Evolutionary conservation across 2,329 filamentous ascomycete species (phyloP).

Genomic region (Colletotrichum simmondsii): DNA sequence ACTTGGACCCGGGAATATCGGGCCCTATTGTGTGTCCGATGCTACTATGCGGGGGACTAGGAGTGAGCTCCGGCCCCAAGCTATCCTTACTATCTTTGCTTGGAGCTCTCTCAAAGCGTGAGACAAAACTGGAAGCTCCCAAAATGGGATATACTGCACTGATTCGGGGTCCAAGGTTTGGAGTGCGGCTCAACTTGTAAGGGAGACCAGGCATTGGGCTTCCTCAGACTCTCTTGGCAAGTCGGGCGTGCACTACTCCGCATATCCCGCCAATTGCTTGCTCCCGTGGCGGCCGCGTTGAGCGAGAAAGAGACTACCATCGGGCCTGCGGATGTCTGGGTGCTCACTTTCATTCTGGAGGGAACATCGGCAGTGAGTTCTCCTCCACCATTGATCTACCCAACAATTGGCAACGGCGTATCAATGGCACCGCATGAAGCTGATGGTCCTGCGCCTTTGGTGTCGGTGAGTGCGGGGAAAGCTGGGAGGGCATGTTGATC

Average conservation of each 20-base stretch:
- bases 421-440: conserved; percentile 16
- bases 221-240: not conserved
- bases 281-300: not conserved
- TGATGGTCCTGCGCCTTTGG: not conserved
- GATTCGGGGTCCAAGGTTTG: not conserved
- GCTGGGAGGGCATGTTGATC: conserved; percentile 31
- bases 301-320: not conserved
- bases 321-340: conserved; percentile 23
- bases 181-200: conserved; percentile 15
- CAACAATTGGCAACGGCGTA: not conserved
- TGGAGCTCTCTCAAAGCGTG: not conserved
- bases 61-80: conserved; percentile 1
- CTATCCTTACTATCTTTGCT: not conserved
- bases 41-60: not conserved
- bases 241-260: not conserved
- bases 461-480: conserved; percentile 27
- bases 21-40: not conserved
- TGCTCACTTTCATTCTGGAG: not conserved
- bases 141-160: conserved; percentile 1
- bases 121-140: conserved; percentile 17
- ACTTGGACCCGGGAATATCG: conserved; percentile 14
- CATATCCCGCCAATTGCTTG: not conserved
- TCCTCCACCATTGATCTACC: not conserved
- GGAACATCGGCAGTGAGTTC: conserved; percentile 20
- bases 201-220: not conserved